Conservation (phyloP, 306 rosid species). For the Prunus kanzakura region DNA sequence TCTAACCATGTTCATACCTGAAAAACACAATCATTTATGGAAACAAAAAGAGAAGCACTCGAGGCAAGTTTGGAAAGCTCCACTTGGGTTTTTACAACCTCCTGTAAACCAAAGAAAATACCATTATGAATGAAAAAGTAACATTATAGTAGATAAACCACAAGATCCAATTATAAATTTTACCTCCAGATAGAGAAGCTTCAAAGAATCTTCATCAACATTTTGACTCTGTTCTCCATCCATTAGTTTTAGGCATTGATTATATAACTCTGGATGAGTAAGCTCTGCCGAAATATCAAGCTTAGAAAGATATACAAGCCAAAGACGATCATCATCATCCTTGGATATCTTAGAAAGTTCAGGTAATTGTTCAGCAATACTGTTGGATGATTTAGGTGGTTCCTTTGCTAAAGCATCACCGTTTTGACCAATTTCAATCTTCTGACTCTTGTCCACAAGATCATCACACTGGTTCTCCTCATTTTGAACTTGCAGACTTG, state of each 20-base stretch:
- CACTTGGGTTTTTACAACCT: not conserved
- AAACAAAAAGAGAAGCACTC: conserved; percentile 5
- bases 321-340: not conserved
- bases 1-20: not conserved
- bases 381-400: not conserved
- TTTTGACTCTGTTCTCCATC: not conserved
- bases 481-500: not conserved
- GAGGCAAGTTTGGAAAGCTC: not conserved
- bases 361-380: not conserved
- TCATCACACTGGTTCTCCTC: not conserved
- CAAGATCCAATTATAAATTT: not conserved
- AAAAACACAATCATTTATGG: not conserved
- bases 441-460: not conserved
- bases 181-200: conserved; percentile 1
- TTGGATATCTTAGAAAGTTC: not conserved
- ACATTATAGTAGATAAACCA: not conserved
- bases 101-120: not conserved
- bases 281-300: not conserved
- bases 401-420: not conserved
- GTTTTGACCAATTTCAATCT: not conserved
- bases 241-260: not conserved
- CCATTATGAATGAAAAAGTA: not conserved
- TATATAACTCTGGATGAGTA: not conserved
- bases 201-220: not conserved
- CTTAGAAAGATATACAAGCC: not conserved